These are phyloP conservation scores for Ormosia semicastrata DNA, from an alignment of 306 rosid species.

Conservation along the genomic window DNA sequence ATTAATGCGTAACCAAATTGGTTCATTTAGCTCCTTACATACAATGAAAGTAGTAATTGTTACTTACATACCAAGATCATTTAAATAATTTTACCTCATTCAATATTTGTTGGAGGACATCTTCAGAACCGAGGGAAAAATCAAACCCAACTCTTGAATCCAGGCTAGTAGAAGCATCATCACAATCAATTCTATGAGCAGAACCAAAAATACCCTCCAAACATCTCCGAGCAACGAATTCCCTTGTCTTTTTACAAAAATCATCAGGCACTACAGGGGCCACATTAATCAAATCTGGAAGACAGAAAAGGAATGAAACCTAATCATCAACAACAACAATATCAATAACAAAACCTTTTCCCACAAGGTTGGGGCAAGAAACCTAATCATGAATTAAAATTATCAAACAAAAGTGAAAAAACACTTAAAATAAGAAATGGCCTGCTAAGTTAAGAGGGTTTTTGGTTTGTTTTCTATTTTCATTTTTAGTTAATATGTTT, in stretches of 20 bases:
- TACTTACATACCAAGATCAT: not conserved
- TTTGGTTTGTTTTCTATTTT: no score
- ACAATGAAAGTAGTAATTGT: not conserved
- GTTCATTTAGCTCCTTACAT: not conserved
- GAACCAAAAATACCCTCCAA: conserved; percentile 55
- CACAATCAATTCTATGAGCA: not conserved
- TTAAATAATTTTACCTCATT: conserved; percentile 44
- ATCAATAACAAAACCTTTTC: no score
- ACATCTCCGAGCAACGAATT: conserved; percentile 67
- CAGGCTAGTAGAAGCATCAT: conserved; percentile 30
- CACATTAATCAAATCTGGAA: conserved; percentile 48
- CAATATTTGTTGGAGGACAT: conserved; percentile 50
- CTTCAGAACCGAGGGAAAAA: conserved; percentile 43
- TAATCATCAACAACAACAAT: not conserved
- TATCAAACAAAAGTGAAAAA: not conserved
- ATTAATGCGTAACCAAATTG: not conserved
- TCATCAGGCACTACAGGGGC: conserved; percentile 44
- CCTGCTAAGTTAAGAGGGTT: not conserved
- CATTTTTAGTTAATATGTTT: not conserved
- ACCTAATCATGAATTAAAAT: not conserved
- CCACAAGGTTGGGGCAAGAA: not conserved
- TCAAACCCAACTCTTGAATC: conserved; percentile 47
- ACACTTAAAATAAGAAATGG: not conserved
- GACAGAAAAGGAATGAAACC: not conserved
- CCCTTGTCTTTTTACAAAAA: conserved; percentile 43